phyloP scores from a whole-genome alignment of 768 basidiomycete species.

The Tricholoma saponaceum region DNA sequence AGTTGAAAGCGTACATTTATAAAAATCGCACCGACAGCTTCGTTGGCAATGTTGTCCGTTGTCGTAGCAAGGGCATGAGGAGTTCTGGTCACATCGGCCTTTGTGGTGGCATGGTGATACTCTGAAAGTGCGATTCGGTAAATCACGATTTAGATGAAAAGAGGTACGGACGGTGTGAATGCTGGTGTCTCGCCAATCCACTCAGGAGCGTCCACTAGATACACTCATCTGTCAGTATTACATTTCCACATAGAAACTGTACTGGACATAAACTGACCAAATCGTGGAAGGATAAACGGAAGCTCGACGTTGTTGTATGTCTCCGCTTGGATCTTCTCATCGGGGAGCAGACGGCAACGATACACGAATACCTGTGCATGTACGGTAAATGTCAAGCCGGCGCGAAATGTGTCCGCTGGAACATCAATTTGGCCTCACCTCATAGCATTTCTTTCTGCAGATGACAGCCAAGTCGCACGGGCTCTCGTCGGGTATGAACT shows the following conservation, averaged over 20 bases:
- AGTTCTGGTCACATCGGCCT: constrained; percentile 38
- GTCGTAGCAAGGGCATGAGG: constrained; percentile 37
- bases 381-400: neutral
- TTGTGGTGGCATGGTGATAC: constrained; percentile 39
- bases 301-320: neutral
- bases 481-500: constrained; percentile 37
- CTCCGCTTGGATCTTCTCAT: constrained; percentile 6
- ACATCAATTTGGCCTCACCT: constrained; percentile 28
- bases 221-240: neutral
- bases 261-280: neutral
- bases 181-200: neutral
- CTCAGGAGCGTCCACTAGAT: constrained; percentile 3
- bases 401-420: constrained; percentile 17
- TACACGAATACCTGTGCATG: constrained; percentile 19
- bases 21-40: constrained; percentile 41
- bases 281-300: constrained; percentile 3
- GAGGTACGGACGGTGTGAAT: constrained; percentile 8
- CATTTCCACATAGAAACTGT: too few species aligned
- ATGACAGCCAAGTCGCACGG: constrained; percentile 50
- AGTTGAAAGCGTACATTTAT: constrained; percentile 10
- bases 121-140: constrained; percentile 14
- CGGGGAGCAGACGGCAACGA: constrained; percentile 16
- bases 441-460: constrained; percentile 42
- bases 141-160: neutral
- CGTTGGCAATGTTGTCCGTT: constrained; percentile 39